Evolutionary conservation across 2,329 filamentous ascomycete species (phyloP).

Genomic region (Hypoxylon sp.): DNA sequence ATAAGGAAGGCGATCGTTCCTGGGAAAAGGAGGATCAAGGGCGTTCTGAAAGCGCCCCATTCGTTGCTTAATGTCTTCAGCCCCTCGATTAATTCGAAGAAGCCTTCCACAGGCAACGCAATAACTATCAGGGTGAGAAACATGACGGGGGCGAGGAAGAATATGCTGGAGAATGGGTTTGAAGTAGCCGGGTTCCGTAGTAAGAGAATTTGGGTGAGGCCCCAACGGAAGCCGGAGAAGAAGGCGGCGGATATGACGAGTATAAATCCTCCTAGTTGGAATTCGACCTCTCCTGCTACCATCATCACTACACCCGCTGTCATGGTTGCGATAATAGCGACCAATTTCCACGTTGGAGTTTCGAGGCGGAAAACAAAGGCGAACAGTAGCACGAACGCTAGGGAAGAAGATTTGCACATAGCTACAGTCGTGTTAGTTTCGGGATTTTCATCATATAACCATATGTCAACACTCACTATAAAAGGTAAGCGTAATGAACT

Average conservation of each 20-base stretch:
- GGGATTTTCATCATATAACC: not conserved
- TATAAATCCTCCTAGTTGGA: constrained; percentile 86
- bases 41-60: constrained; percentile 76
- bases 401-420: constrained; percentile 98
- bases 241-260: constrained; percentile 94
- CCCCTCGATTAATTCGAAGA: constrained; percentile 75
- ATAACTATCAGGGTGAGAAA: constrained; percentile 85
- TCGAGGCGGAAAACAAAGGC: constrained; percentile 95
- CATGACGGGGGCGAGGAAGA: constrained; percentile 98
- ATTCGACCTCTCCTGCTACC: constrained; percentile 95
- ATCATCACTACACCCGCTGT: constrained; percentile 95
- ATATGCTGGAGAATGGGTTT: constrained; percentile 97
- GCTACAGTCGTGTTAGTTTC: constrained; percentile 60
- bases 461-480: constrained; percentile 74
- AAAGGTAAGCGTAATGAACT: constrained; percentile 96
- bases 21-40: constrained; percentile 86
- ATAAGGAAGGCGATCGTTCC: constrained; percentile 94
- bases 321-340: constrained; percentile 91
- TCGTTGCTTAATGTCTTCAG: constrained; percentile 72
- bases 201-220: constrained; percentile 95
- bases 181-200: constrained; percentile 93
- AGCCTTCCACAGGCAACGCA: constrained; percentile 87
- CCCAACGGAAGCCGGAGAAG: constrained; percentile 97
- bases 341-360: constrained; percentile 84
- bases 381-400: constrained; percentile 95